Evolutionary conservation across 2,329 filamentous ascomycete genomes (phyloP).

Genomic region (Neopestalotiopsis sp.): DNA sequence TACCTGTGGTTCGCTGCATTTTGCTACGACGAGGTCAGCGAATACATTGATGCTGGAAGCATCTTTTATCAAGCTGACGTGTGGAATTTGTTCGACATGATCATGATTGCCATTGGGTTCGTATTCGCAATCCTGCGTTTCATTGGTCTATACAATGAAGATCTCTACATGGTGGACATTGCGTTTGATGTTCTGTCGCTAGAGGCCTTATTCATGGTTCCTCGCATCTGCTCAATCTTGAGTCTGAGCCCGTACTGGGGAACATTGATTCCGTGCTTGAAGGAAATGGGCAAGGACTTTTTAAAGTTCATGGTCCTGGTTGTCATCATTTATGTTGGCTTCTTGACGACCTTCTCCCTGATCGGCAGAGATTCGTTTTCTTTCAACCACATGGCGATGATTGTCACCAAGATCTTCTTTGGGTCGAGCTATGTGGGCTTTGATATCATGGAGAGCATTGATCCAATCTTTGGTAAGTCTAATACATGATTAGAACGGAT

Average conservation of each 20-base stretch:
- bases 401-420: conserved; percentile 82
- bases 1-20: conserved; percentile 90
- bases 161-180: conserved; percentile 70
- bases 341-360: conserved; percentile 84
- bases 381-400: conserved; percentile 73
- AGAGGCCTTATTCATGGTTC: conserved; percentile 88
- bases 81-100: conserved; percentile 77
- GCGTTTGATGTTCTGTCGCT: conserved; percentile 90
- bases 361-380: conserved; percentile 74
- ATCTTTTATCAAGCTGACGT: conserved; percentile 86
- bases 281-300: conserved; percentile 95
- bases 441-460: conserved; percentile 66
- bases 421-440: conserved; percentile 79
- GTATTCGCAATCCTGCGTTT: conserved; percentile 76
- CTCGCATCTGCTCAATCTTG: conserved; percentile 85
- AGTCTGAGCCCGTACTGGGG: conserved; percentile 91
- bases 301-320: conserved; percentile 76
- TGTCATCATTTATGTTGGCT: conserved; percentile 83
- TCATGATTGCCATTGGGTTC: conserved; percentile 75
- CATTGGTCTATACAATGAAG: conserved; percentile 67
- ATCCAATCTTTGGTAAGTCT: conserved; percentile 54
- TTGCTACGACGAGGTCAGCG: conserved; percentile 84
- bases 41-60: conserved; percentile 84
- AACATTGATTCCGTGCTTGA: conserved; percentile 85
- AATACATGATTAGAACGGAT: background rate